A percentile compares a stretch with the other conserved stretches of the same genome.
phyloP scores from a whole-genome alignment of 2,329 filamentous ascomycete species.

The Fusarium musae region DNA sequence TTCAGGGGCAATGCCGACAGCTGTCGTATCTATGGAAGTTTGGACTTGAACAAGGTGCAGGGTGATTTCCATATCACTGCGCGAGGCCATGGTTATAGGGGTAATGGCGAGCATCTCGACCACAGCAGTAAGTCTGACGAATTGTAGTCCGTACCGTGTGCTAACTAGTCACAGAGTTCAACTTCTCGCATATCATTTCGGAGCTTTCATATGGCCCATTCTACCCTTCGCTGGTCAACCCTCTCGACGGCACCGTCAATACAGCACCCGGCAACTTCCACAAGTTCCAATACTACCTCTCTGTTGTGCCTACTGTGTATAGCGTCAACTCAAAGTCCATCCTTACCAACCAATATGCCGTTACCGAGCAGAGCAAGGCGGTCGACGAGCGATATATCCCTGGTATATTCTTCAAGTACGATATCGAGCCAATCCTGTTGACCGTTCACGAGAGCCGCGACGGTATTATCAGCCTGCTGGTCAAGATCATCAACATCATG shows the following conservation, averaged over 20 bases:
- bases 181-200: slow-evolving; percentile 96
- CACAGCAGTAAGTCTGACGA: slow-evolving; percentile 71
- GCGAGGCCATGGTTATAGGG: slow-evolving; percentile 92
- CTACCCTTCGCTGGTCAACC: slow-evolving; percentile 93
- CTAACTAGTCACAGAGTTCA: slow-evolving; percentile 73
- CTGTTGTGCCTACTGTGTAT: slow-evolving; percentile 94
- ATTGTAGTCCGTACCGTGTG: background rate
- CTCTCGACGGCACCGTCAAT: slow-evolving; percentile 90
- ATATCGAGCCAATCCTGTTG: slow-evolving; percentile 94
- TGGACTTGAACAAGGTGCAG: slow-evolving; percentile 96
- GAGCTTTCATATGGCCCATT: slow-evolving; percentile 98
- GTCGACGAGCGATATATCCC: slow-evolving; percentile 79
- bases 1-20: slow-evolving; percentile 72
- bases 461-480: slow-evolving; percentile 76
- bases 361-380: slow-evolving; percentile 84
- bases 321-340: slow-evolving; percentile 75
- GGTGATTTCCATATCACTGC: slow-evolving; percentile 99
- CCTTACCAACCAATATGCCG: slow-evolving; percentile 97
- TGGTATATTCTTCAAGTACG: slow-evolving; percentile 98
- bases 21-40: slow-evolving; percentile 88
- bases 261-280: slow-evolving; percentile 81
- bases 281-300: slow-evolving; percentile 98
- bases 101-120: slow-evolving; percentile 80
- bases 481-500: slow-evolving; percentile 90
- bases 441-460: slow-evolving; percentile 85